These are phyloP conservation scores for Sarocladium brachiariae DNA, from an alignment of 2,329 filamentous ascomycete species.

Conservation along the genomic window DNA sequence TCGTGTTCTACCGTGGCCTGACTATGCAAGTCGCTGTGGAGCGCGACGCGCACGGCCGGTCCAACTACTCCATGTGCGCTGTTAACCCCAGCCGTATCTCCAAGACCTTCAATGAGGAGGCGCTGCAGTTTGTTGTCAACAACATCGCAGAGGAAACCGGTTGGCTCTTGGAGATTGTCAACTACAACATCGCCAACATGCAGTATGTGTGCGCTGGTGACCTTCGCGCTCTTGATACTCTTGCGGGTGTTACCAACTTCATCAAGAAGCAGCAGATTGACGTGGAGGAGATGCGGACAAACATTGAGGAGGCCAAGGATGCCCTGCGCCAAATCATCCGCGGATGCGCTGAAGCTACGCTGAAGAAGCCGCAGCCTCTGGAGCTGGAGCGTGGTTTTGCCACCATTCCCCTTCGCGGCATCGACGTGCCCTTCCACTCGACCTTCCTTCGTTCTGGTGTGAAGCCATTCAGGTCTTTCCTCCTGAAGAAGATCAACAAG, in stretches of 20 bases:
- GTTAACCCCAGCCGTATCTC: conserved; percentile 98
- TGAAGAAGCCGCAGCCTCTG: conserved; percentile 80
- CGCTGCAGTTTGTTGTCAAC: conserved; percentile 92
- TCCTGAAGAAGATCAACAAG: conserved; percentile 99
- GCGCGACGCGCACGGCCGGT: conserved; percentile 84
- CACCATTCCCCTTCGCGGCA: conserved; percentile 92
- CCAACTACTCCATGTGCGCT: conserved; percentile 99
- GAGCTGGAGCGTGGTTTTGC: conserved; percentile 92
- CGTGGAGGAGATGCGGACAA: conserved; percentile 86
- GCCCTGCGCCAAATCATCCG: conserved; percentile 88
- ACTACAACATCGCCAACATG: conserved; percentile 79
- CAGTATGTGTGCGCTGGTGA: conserved; percentile 69
- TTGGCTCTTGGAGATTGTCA: conserved; percentile 98
- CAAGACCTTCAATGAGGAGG: conserved; percentile 97
- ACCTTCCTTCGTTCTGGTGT: conserved; percentile 97
- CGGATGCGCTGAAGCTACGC: conserved; percentile 78
- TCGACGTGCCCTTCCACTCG: conserved; percentile 98
- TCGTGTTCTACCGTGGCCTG: conserved; percentile 97
- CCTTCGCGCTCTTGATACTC: conserved; percentile 62
- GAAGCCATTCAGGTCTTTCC: conserved; percentile 96
- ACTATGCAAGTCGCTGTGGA: conserved; percentile 99
- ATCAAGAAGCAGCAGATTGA: conserved; percentile 96
- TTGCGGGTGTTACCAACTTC: conserved; percentile 83
- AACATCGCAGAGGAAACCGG: conserved; percentile 89
- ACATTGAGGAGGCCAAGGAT: conserved; percentile 83